Conservation (phyloP, 495 filamentous ascomycete species). For the Aspergillus leporis region DNA sequence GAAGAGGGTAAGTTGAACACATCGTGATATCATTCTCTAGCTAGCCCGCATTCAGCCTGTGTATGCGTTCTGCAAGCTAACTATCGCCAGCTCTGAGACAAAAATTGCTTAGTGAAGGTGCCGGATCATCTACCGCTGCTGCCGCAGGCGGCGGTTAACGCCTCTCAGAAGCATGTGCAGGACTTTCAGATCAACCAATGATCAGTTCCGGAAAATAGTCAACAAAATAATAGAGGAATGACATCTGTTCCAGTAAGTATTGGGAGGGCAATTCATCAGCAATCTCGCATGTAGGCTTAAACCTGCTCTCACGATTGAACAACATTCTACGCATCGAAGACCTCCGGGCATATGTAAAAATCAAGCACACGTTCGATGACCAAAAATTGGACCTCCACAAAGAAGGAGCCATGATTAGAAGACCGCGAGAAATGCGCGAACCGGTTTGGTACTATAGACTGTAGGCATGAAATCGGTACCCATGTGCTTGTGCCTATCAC, state of each 20-base stretch:
- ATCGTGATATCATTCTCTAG: constrained; percentile 2
- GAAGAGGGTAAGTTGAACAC: constrained; percentile 70
- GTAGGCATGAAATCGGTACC: not conserved
- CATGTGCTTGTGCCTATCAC: not conserved
- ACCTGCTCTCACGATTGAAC: not conserved
- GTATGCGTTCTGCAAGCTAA: constrained; percentile 16
- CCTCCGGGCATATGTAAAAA: not conserved
- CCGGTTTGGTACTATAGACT: not conserved
- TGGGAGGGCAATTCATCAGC: not conserved
- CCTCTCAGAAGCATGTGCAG: not conserved
- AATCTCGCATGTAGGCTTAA: not conserved
- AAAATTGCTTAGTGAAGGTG: constrained; percentile 47
- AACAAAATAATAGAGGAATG: constrained; percentile 5
- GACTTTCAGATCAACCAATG: not conserved
- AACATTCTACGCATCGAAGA: not conserved
- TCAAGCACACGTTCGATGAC: not conserved
- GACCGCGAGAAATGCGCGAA: not conserved
- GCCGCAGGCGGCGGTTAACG: constrained; percentile 31
- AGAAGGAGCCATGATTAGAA: not conserved
- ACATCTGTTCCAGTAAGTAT: not conserved
- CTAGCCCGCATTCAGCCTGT: not conserved
- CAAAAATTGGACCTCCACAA: not conserved
- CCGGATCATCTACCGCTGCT: constrained; percentile 27
- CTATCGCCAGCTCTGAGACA: constrained; percentile 43
- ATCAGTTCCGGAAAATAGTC: not conserved